Base-by-base conservation (phyloP, 75 land plant species). In the Ceratopteris richardii region DNA sequence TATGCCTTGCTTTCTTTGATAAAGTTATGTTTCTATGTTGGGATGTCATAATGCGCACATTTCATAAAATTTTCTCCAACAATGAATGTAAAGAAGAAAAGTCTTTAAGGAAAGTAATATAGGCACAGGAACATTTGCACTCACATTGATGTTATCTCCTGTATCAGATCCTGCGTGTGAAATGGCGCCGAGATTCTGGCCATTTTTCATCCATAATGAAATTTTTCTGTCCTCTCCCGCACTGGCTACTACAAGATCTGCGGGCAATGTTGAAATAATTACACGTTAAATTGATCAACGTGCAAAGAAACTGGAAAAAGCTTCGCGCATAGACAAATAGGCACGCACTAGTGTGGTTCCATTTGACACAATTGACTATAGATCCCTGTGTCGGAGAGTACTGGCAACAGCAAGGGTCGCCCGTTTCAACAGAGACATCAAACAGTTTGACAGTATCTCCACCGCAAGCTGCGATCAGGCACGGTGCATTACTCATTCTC, bases 301-400 rank as follows among this genome's bases (percentile, higher is more conserved):
- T n/a, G n/a, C n/a, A n/a, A n/a, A n/a, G n/a, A n/a, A n/a, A n/a
- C n/a, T n/a, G n/a, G n/a, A n/a, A n/a, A n/a, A n/a, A n/a, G n/a
- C n/a, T n/a, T n/a, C n/a, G n/a, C n/a, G n/a, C n/a, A n/a, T n/a
- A n/a, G n/a, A n/a, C n/a, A n/a, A n/a, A n/a, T n/a, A n/a, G n/a
- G n/a, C n/a, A n/a, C 79, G 57, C 27, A 93, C 98, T 93, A 41
- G 90, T 93, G 73, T 88, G 98, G 50, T 88, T 93, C 98, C 98
- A 93, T 64, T 86, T 87, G 54, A 79, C 83, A 29, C 83, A 74
- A 54, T 88, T 93, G 18, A 93, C 76, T 27, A 67, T 80, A 56
- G 28, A 77, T 29, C 82, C 82, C 0, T 83, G 88, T 10, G 98
- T 63, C 0, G 98, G 95, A 6, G 80, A 24, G 69, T 88, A 83